Conservation (phyloP, 306 rosid species). For the Quercus aquifolioides region DNA sequence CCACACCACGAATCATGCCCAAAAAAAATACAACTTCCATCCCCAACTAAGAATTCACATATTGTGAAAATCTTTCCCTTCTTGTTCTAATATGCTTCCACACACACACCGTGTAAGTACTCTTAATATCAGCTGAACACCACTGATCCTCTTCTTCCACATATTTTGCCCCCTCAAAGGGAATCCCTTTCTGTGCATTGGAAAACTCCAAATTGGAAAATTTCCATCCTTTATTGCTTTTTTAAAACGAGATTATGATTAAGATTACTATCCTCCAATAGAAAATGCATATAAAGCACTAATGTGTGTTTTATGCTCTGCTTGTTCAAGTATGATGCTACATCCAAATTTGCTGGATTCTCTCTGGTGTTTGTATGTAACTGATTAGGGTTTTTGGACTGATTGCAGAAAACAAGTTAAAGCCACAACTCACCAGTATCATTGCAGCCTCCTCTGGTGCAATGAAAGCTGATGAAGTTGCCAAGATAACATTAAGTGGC, state of each 20-base stretch:
- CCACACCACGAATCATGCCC: too few species aligned
- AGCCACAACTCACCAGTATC: constrained; percentile 65
- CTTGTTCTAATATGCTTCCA: too few species aligned
- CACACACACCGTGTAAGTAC: too few species aligned
- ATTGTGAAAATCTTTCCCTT: too few species aligned
- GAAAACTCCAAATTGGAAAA: background rate
- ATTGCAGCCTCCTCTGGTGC: constrained; percentile 63
- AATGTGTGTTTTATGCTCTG: background rate
- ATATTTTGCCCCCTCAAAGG: too few species aligned
- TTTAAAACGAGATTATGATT: background rate
- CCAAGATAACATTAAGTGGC: constrained; percentile 71
- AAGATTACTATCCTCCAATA: background rate
- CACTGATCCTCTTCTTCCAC: too few species aligned
- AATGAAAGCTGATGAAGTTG: constrained; percentile 87
- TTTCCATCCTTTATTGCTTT: background rate
- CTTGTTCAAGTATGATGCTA: constrained; percentile 6
- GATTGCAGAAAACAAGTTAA: constrained; percentile 64
- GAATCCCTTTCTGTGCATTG: too few species aligned
- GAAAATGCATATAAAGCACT: background rate
- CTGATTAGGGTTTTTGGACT: constrained; percentile 5
- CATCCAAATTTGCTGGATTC: background rate
- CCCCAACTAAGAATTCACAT: too few species aligned
- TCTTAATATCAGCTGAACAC: too few species aligned
- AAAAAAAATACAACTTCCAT: too few species aligned
- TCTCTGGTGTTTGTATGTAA: background rate